These are phyloP conservation scores for Aspergillus baeticus DNA, from an alignment of 495 filamentous ascomycete genomes.

Conservation along the genomic window DNA sequence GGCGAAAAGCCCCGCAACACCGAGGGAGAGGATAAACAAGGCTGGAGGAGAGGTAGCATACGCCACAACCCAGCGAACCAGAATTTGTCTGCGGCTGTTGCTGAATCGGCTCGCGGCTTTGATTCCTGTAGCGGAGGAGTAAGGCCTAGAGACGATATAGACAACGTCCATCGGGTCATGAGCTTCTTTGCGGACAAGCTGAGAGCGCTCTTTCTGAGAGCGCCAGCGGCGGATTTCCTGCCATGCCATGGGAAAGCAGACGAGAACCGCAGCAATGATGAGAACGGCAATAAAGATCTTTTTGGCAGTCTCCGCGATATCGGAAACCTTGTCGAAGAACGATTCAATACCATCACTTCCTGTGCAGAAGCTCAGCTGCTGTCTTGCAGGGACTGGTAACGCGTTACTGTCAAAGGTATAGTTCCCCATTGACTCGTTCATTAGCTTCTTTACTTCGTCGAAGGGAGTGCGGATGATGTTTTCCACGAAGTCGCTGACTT, in stretches of 20 bases:
- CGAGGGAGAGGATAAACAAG: conserved; percentile 83
- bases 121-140: conserved; percentile 68
- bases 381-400: conserved; percentile 78
- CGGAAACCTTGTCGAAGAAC: conserved; percentile 75
- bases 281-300: conserved; percentile 74
- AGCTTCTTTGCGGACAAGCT: conserved; percentile 61
- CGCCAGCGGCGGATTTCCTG: conserved; percentile 79
- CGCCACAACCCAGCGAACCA: conserved; percentile 81
- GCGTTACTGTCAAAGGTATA: conserved; percentile 75
- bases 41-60: conserved; percentile 85
- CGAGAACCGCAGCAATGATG: conserved; percentile 65
- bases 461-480: conserved; percentile 75
- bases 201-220: conserved; percentile 64
- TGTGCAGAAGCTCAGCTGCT: conserved; percentile 83
- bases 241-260: conserved; percentile 73
- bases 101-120: conserved; percentile 68
- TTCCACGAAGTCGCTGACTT: conserved; percentile 76
- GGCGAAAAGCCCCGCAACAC: conserved; percentile 77
- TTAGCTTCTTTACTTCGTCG: conserved; percentile 64
- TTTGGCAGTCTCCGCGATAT: conserved; percentile 59
- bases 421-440: conserved; percentile 62
- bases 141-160: conserved; percentile 80
- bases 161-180: conserved; percentile 85
- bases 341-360: conserved; percentile 77
- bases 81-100: conserved; percentile 62